Base-by-base conservation (phyloP, 345 rosid genomes). In the Ailanthus altissimus region DNA sequence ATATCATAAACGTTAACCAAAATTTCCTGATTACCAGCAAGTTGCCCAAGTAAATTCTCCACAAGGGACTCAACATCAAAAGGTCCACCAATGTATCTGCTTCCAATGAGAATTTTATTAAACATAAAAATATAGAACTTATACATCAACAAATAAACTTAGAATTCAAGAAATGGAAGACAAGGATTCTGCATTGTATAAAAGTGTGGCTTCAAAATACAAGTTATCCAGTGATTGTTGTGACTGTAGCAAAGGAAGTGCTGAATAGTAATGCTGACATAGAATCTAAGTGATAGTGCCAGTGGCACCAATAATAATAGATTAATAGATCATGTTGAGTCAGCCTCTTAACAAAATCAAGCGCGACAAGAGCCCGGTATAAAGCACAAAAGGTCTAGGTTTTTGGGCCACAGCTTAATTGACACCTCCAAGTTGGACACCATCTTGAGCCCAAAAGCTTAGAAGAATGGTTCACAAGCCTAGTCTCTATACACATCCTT, bases 1-100 rank as follows among this genome's bases (percentile, higher is more conserved):
- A 93, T 80, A 79, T 96, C 99, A 73, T 87, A 93, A 14, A 96
- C 99, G 60, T 93, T 90, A 83, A 96, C 99, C 77, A 96, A 86
- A 79, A 96, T 87, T 53, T 88, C 97, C 80, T 96, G 93, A 87
- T 93, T 93, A 72, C 98, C 99, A 42, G 93, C 97, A 80, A 96
- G 99, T 81, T 93, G 98, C 67, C 99, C 92, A 18, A 96, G 99
- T 75, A 96, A 85, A 86, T 93, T 92, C 86, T 96, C 99, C 67
- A 96, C 98, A 4, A 96, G 98, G 83, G 99, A 96, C 89, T 96
- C 99, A 5, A 96, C 97, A 83, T 96, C 99, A 85, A 96, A 96
- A 72, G 99, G 97, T 56, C 99, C 99, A 76, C 99, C 99, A 57
- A 96, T 90, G 84, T 93, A 96, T 83, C 99, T 95, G 88, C 71